Percentiles rank a stretch among this genome's conserved stretches.
Evolutionary conservation across 176 grass and related monocot species (phyloP).

Genomic region (Paspalum vaginatum): DNA sequence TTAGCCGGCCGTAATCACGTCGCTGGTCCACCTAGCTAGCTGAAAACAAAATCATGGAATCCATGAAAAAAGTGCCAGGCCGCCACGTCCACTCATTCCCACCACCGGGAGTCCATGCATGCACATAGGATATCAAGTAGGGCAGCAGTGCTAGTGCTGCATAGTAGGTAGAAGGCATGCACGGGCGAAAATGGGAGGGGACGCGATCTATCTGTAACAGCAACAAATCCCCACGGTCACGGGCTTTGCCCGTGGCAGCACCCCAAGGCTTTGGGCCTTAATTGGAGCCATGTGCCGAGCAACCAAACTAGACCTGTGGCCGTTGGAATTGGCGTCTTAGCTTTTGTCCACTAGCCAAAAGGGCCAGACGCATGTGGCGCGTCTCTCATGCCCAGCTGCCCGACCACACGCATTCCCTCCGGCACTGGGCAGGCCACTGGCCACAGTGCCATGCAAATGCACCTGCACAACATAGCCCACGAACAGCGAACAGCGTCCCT

Average conservation of each 20-base stretch:
- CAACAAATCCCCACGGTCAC: background rate
- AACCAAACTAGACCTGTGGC: background rate
- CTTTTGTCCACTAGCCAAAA: slow-evolving; percentile 21
- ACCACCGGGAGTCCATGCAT: background rate
- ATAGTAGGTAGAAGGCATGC: background rate
- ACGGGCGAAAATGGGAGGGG: background rate
- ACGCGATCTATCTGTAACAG: too few relatives aligned
- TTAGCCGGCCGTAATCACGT: background rate
- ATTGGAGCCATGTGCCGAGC: slow-evolving; percentile 17
- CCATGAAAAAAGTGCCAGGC: slow-evolving; percentile 14
- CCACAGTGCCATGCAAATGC: background rate
- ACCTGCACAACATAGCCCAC: too few relatives aligned
- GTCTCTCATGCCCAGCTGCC: background rate
- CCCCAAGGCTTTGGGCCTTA: too few relatives aligned
- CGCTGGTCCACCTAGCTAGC: background rate
- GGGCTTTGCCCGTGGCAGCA: background rate
- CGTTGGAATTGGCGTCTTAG: background rate
- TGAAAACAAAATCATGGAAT: slow-evolving; percentile 11
- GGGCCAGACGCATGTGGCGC: slow-evolving; percentile 10
- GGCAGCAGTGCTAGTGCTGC: too few relatives aligned
- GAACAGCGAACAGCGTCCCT: background rate
- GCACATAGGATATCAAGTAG: background rate
- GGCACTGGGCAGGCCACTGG: background rate
- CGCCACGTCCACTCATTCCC: slow-evolving; percentile 2
- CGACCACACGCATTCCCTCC: background rate